Evolutionary conservation across 257 asterid species (phyloP), one percentile per base, ranked within the genome.

Genomic region (Scutellaria minor): DNA sequence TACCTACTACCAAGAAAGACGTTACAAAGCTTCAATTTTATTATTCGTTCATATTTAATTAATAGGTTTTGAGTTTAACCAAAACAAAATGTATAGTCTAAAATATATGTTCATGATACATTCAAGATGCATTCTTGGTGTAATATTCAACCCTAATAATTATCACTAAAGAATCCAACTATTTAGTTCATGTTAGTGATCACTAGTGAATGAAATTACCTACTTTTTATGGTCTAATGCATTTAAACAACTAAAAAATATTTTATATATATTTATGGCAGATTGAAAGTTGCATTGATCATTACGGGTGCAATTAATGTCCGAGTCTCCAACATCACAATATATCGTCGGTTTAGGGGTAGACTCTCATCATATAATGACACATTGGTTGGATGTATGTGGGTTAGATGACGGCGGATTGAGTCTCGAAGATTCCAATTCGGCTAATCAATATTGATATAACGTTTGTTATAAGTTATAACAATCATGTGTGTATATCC

Each of bases 1-100:
- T 55, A 64, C 74, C 73, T 65, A 59, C 77, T 56, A 39, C 62
- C 65, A 77, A 55, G 41, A 45, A 39, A 22, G 1, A 15, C 5
- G n/a, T 55, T 57, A 51, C 7, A 50, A 58, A 48, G 1, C 45
- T 65, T 3, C 20, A 18, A 18, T 57, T 14, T 9, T 27, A 39
- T 40, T 63, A 15, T 13, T 24, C 46, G 68, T 46, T 46, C 59
- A 45, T 31, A 46, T 45, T 1, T 58, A 18, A 22, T 31, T 59
- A 18, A 9, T 20, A 9, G 24, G 57, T 41, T 55, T 70, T 54
- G 35, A 66, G 14, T 57, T 35, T 13, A 27, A 47, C 45, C 8
- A 13, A 24, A 51, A 1, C 18, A n/a, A 48, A 48, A 47, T 15
- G 27, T 24, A 46, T 18, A 46, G 18, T 24, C 15, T 10, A 1